Evolutionary conservation across 768 basidiomycete genomes (phyloP).

Genomic region (Phylloporus arenicola): DNA sequence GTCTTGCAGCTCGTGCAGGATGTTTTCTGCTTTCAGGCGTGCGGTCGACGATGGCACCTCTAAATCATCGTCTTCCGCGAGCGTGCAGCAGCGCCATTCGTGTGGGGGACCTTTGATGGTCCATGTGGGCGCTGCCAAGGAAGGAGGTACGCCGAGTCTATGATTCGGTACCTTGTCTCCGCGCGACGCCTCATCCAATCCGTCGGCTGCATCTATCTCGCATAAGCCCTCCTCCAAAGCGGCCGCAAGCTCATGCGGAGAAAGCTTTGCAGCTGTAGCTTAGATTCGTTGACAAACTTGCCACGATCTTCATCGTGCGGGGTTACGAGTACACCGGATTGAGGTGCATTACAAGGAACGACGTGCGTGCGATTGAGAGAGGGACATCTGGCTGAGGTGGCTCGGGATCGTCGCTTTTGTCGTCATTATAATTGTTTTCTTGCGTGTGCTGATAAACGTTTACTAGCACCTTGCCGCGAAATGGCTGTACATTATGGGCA

Average conservation of each 20-base stretch:
- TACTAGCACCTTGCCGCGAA: too few relatives aligned
- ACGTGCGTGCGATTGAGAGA: conserved; percentile 53
- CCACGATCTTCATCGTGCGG: conserved; percentile 73
- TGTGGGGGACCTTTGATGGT: conserved; percentile 80
- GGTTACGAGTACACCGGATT: conserved; percentile 87
- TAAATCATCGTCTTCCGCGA: conserved; percentile 25
- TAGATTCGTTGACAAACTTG: conserved; percentile 84
- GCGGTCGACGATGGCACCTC: conserved; percentile 1
- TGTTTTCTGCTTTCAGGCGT: conserved; percentile 15
- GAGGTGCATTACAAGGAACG: conserved; percentile 78
- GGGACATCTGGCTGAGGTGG: conserved; percentile 46
- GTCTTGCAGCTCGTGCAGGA: conserved; percentile 51
- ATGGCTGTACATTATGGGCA: too few relatives aligned
- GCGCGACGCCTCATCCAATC: conserved; percentile 48
- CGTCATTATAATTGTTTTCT: too few relatives aligned
- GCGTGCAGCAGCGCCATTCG: conserved; percentile 86
- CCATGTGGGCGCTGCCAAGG: conserved; percentile 54
- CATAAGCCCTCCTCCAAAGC: conserved; percentile 62
- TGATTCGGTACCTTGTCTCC: conserved; percentile 59
- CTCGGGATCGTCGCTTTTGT: conserved; percentile 30
- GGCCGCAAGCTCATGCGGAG: conserved; percentile 64
- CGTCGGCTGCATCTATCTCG: conserved; percentile 60
- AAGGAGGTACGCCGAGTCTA: conserved; percentile 45
- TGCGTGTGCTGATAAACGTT: too few relatives aligned
- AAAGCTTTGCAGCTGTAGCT: conserved; percentile 85